Conservation (phyloP, 345 rosid species). For the Litchi chinensis region DNA sequence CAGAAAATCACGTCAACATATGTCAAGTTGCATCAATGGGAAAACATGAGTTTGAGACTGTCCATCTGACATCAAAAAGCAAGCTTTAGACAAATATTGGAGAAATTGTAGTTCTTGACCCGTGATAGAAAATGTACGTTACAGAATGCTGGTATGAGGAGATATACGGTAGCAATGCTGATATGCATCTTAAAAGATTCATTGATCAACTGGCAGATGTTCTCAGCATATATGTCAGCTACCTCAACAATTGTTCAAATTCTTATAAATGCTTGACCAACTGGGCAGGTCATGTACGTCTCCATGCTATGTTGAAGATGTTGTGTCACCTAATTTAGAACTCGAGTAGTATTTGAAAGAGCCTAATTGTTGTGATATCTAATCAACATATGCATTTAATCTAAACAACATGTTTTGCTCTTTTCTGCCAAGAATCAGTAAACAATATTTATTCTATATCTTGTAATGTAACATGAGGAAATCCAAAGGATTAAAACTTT, state of each 20-base stretch:
- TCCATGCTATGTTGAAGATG: not conserved
- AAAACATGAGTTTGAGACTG: not conserved
- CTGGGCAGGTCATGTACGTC: not conserved
- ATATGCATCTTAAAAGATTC: not conserved
- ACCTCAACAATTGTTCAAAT: not conserved
- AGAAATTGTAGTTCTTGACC: not conserved
- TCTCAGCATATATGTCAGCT: not conserved
- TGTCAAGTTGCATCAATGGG: not conserved
- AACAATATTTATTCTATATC: no score
- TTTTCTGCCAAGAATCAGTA: no score
- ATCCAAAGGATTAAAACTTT: no score
- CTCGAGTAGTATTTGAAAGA: constrained; percentile 2
- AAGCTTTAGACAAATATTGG: not conserved
- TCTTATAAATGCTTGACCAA: not conserved
- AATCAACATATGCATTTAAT: no score
- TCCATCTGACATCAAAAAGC: not conserved
- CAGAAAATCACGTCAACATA: no score
- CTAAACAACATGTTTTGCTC: no score
- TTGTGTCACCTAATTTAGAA: not conserved
- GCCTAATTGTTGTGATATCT: no score
- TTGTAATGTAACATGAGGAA: no score
- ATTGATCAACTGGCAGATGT: not conserved
- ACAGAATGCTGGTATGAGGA: not conserved
- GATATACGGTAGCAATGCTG: not conserved
- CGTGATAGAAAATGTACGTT: not conserved